Evolutionary conservation across 768 basidiomycete species (phyloP).

Genomic region (Lactarius trivialis): DNA sequence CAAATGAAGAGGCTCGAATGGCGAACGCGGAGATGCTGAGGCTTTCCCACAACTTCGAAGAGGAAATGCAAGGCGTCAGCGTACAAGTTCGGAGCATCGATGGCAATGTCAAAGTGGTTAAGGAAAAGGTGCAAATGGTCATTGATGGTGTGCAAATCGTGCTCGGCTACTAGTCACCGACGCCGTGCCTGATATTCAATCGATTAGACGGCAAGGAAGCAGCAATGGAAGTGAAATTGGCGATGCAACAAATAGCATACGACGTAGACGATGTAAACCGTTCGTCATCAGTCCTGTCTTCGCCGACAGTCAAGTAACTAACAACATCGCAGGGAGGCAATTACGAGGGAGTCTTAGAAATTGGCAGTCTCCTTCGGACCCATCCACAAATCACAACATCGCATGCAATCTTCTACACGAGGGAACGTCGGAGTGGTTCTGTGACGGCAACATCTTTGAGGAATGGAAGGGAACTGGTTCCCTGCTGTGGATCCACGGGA

Average conservation of each 20-base stretch:
- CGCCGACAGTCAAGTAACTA: neutral
- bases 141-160: neutral
- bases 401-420: neutral
- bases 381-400: neutral
- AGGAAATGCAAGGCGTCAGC: neutral
- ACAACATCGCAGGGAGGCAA: neutral
- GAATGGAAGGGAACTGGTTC: neutral
- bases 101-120: neutral
- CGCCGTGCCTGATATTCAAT: neutral
- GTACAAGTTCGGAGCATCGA: neutral
- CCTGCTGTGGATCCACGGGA: neutral
- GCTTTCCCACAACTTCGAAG: neutral
- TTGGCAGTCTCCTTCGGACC: neutral
- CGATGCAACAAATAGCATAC: neutral
- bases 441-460: neutral
- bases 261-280: neutral
- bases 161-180: neutral
- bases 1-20: neutral
- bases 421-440: neutral
- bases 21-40: neutral
- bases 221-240: neutral
- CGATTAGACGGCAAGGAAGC: neutral
- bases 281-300: neutral
- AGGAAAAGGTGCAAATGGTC: neutral
- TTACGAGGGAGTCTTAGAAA: neutral